Base-by-base conservation (phyloP, 2,329 filamentous ascomycete genomes). In the Lecanicillium sp. region DNA sequence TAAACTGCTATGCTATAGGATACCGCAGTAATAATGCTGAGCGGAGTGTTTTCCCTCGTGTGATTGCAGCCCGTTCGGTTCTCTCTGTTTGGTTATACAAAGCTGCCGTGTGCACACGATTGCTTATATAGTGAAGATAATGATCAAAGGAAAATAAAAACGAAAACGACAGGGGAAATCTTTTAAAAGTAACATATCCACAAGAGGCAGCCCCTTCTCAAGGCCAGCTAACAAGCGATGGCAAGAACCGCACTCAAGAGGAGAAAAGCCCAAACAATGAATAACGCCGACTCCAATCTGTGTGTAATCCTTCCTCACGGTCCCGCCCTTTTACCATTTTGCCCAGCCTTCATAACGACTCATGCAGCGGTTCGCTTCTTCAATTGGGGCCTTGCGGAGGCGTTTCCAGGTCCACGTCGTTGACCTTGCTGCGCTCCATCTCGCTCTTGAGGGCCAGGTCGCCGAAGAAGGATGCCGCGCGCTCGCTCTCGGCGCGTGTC, bases 381-480 rank as follows among this genome's bases (percentile, higher is more conserved):
- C 14, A 51, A 9, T 51, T 43, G 9, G 11, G n/a, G 10, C 63
- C 66, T 5, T 65, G 67, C 8, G 74, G 75, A 26, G 74, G 73
- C 11, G 70, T 69, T 11, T 82, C 78, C 8, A 81, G 67, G 55
- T 81, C 78, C 36, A 82, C 70, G 7, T 63, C 70, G 50, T 73
- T 68, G 20, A 81, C 72, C 36, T 66, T 64, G 37, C 62, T 62
- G 27, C 75, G 71, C 57, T 83, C 72, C 49, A 71, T 66, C 17
- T 71, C 70, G 52, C 77, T 81, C 56, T 83, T 76, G 51, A 86
- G 78, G 44, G 93, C 82, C 15, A 98, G 76, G 60, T 94, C 93
- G 44, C 80, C 73, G 65, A 98, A 98, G 70, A 95, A 97, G 67
- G 91, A 94, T 55, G 81, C 74, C 6, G 93, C 93, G 26, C 88